Evolutionary conservation across 805 yeast genomes (phyloP), one percentile per base, ranked within the genome.

Genomic region (Brettanomyces nanus): DNA sequence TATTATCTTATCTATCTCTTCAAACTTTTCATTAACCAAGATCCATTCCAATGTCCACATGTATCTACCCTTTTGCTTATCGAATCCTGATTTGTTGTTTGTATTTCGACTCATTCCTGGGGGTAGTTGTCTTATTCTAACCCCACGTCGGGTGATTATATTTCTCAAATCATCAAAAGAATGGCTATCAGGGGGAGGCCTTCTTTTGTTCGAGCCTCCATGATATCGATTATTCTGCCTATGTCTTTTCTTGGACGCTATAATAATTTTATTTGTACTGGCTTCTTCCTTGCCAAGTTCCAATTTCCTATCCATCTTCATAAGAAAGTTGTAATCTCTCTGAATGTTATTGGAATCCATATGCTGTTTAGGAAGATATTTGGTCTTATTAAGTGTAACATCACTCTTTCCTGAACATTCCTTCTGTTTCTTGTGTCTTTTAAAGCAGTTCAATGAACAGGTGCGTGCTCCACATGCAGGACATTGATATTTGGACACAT

Each of bases 31-130:
- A 10, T 53, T 52, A 4, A 71, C 54, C 2, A 78, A 42, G 1
- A 73, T 52, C 84, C 86, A 82, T 53, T 86, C 95, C 0, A 86
- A 59, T 0, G 94, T 80, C 96, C 96, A 86, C 14, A 71, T 72
- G 53, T 72, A 85, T 6, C 70, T 54, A 36, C 77, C 73, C 42
- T 66, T 59, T 42, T 69, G 69, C 53, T 75, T 73, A 54, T 85
- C 89, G 69, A 76, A 83, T 3, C 78, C 77, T 0, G 87, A 72
- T 47, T 76, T 79, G 52, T 86, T 86, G 40, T 66, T 55, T 4
- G 53, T 52, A 2, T 84, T 66, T 33, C 95, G 59, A 14, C 77
- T 69, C 94, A 86, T 84, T 0, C 92, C 95, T 18, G 62, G 62
- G 0, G 95, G 94, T 19, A 82, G 53, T 22, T 68, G 62, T 19